Evolutionary conservation across 2,329 filamentous ascomycete species (phyloP).

Genomic region (Aureobasidium sp.): DNA sequence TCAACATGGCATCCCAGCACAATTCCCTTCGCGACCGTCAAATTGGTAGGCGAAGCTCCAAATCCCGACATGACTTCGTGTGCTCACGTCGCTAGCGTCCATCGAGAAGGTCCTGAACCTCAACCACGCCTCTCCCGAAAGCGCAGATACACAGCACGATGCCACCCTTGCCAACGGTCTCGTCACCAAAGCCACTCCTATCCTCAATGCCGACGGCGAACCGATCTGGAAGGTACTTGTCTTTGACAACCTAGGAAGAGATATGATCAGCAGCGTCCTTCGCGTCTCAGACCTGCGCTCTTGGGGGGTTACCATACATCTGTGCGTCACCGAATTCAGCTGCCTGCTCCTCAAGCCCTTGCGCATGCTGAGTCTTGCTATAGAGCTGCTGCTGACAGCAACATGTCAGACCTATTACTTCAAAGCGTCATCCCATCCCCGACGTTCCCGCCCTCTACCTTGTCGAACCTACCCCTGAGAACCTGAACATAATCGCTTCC

Average conservation of each 20-base stretch:
- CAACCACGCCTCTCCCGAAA: conserved; percentile 59
- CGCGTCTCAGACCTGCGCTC: conserved; percentile 85
- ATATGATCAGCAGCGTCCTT: conserved; percentile 94
- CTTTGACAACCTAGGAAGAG: conserved; percentile 83
- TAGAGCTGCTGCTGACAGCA: conserved; percentile 17
- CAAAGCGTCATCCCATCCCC: conserved; percentile 78
- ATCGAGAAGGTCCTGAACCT: conserved; percentile 95
- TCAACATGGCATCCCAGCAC: conserved; percentile 46
- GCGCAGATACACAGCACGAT: conserved; percentile 53
- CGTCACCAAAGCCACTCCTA: conserved; percentile 62
- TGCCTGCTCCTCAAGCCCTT: background rate
- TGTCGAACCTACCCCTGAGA: conserved; percentile 77
- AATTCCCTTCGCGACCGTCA: conserved; percentile 62
- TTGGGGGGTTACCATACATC: conserved; percentile 94
- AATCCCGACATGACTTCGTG: background rate
- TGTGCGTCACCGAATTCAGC: conserved; percentile 46
- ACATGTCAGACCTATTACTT: conserved; percentile 59
- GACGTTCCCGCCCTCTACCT: conserved; percentile 96
- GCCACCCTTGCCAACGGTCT: conserved; percentile 52
- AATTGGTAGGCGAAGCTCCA: conserved; percentile 46
- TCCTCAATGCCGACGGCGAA: conserved; percentile 78
- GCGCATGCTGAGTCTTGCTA: conserved; percentile 21
- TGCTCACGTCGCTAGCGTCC: conserved; percentile 54
- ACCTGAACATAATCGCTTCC: conserved; percentile 72
- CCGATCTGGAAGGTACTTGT: conserved; percentile 97